Evolutionary conservation across 2,329 filamentous ascomycete species (phyloP).

Genomic region (Escovopsis sp.): DNA sequence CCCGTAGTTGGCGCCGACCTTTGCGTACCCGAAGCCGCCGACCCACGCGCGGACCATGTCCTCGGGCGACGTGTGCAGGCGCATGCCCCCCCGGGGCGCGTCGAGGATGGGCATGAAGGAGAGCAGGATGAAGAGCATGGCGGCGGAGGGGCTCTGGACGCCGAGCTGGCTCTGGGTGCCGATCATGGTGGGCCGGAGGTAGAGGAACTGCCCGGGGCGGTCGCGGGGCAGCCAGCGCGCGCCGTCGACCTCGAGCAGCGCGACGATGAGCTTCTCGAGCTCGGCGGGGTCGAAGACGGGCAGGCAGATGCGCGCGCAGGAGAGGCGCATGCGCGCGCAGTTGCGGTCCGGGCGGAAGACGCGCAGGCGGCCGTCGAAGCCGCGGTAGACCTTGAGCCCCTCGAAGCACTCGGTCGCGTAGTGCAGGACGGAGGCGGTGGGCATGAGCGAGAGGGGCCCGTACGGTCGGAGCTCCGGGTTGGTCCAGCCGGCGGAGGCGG

Average conservation of each 20-base stretch:
- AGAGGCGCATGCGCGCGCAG: conserved; percentile 46
- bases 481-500: conserved; percentile 49
- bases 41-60: conserved; percentile 87
- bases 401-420: conserved; percentile 90
- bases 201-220: conserved; percentile 56
- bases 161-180: conserved; percentile 68
- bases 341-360: conserved; percentile 67
- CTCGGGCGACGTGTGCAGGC: conserved; percentile 61
- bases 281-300: conserved; percentile 57
- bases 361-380: conserved; percentile 57
- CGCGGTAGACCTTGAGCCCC: conserved; percentile 68
- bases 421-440: conserved; percentile 67
- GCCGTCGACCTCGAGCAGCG: conserved; percentile 58
- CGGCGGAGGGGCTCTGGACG: conserved; percentile 63
- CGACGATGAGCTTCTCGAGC: conserved; percentile 57
- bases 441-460: conserved; percentile 62
- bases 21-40: conserved; percentile 81
- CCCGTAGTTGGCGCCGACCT: conserved; percentile 88
- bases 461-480: conserved; percentile 62
- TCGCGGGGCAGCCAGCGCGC: conserved; percentile 64
- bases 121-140: conserved; percentile 74
- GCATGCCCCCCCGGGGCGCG: conserved; percentile 41
- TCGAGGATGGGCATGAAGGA: conserved; percentile 45
- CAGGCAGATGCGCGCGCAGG: conserved; percentile 51
- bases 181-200: conserved; percentile 78